Base-by-base conservation (phyloP, 768 basidiomycete species). In the Boletus barrowsii region DNA sequence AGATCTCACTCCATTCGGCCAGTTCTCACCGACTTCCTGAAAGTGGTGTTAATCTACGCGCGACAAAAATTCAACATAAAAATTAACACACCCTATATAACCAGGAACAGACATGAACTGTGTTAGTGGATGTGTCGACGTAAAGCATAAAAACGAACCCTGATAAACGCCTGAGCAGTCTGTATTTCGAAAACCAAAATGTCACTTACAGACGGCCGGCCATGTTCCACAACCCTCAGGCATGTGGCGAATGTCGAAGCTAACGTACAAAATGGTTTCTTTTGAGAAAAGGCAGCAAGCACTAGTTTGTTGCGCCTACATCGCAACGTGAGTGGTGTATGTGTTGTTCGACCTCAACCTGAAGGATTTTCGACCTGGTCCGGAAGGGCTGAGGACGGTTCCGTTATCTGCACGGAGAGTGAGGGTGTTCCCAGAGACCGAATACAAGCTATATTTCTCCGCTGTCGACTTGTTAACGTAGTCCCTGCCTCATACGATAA, bases 381-480 rank as follows among this genome's bases (percentile, higher is more conserved):
- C 72, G 8, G 47, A 48, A 9, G 73, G 5, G 8, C 36, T 59
- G 10, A 77, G 64, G 7, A 59, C 55, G 11, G 75, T 73, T 15
- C 57, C 65, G 40, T 65, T 29, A 39, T 76, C 74, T 4, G 72
- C 68, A 2, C 69, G 62, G 20, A 75, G 51, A 14, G 61, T 68
- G 14, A 74, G 63, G 4, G 59, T 55, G 57, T 80, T 72, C 15
- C 74, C 76, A 15, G 75, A 75, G 4, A 83, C 74, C 55, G 73
- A 85, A 3, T 83, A 86, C 46, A 90, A 64, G 60, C 87, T 86
- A 46, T 77, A 65, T 13, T 71, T 68, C 24, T 73, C 55, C 0
- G 87, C 86, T 0, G 81, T 83, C 3, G 67, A 65, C 51, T 77
- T 68, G 55, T 63, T 58, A 51, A 82, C 76, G 53, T 81, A 81